Percentiles rank a stretch among this genome's conserved stretches.
Conservation (phyloP, 2,329 filamentous ascomycete species). For the Phaeosphaeria sp. region DNA sequence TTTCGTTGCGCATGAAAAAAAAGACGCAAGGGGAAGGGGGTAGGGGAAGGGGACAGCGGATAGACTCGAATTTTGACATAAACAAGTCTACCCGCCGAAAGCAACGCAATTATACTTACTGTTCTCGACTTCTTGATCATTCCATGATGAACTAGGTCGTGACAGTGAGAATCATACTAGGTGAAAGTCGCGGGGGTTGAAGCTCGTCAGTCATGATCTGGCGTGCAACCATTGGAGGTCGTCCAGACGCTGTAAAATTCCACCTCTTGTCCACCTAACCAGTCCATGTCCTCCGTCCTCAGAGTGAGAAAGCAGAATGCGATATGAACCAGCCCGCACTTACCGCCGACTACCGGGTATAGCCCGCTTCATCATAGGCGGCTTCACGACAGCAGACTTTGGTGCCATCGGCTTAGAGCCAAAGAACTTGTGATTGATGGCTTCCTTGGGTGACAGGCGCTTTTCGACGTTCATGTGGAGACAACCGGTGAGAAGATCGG, state of each 20-base stretch:
- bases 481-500: constrained; percentile 88
- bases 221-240: not conserved
- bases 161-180: not conserved
- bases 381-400: constrained; percentile 37
- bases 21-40: too few relatives aligned
- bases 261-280: not conserved
- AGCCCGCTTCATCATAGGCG: constrained; percentile 30
- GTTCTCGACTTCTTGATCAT: not conserved
- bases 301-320: constrained; percentile 5
- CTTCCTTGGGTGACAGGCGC: constrained; percentile 84
- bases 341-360: constrained; percentile 23
- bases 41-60: too few relatives aligned
- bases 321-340: constrained; percentile 6
- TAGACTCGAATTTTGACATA: not conserved
- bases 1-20: too few relatives aligned
- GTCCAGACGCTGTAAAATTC: not conserved
- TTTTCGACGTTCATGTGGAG: constrained; percentile 91
- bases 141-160: not conserved
- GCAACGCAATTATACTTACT: not conserved
- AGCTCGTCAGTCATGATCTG: not conserved
- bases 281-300: not conserved
- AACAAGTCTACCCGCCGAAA: not conserved
- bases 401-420: constrained; percentile 31
- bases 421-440: constrained; percentile 89
- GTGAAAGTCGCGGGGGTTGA: not conserved